Conservation (phyloP, 2,329 filamentous ascomycete species). For the Penicillium decumbens region DNA sequence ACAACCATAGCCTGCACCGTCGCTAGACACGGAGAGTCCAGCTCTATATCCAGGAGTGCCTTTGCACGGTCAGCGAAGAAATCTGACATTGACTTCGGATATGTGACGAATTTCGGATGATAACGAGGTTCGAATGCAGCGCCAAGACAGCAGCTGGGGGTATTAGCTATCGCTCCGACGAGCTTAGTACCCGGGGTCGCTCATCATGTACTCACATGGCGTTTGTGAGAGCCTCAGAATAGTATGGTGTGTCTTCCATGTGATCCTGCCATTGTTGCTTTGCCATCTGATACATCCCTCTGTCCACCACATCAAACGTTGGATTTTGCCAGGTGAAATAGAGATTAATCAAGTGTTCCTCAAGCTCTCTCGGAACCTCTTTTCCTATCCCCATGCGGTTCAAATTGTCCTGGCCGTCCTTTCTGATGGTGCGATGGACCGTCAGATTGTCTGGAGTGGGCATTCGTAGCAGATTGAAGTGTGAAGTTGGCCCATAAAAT, state of each 20-base stretch:
- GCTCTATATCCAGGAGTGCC: conserved; percentile 37
- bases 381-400: conserved; percentile 25
- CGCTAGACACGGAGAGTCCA: conserved; percentile 38
- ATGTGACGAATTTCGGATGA: conserved; percentile 22
- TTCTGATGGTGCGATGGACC: conserved; percentile 5
- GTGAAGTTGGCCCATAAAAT: conserved; percentile 34
- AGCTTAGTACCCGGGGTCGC: too few relatives aligned
- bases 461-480: conserved; percentile 28
- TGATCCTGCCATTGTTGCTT: conserved; percentile 6
- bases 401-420: conserved; percentile 12
- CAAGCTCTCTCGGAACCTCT: conserved; percentile 24
- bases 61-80: conserved; percentile 36
- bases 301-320: conserved; percentile 32
- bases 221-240: conserved; percentile 18
- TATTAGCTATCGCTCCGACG: too few relatives aligned
- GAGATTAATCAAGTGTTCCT: conserved; percentile 32
- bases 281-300: conserved; percentile 15
- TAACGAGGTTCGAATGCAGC: conserved; percentile 29
- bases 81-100: conserved; percentile 29
- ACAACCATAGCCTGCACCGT: conserved; percentile 40
- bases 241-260: conserved; percentile 10
- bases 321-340: conserved; percentile 41
- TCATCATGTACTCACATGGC: conserved; percentile 21
- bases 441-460: conserved; percentile 8
- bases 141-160: conserved; percentile 31